Percentiles rank a stretch among this genome's conserved stretches.
These are phyloP conservation scores for Pythium aquatile DNA, from an alignment of 352 stramenopile genomes.

Conservation along the genomic window DNA sequence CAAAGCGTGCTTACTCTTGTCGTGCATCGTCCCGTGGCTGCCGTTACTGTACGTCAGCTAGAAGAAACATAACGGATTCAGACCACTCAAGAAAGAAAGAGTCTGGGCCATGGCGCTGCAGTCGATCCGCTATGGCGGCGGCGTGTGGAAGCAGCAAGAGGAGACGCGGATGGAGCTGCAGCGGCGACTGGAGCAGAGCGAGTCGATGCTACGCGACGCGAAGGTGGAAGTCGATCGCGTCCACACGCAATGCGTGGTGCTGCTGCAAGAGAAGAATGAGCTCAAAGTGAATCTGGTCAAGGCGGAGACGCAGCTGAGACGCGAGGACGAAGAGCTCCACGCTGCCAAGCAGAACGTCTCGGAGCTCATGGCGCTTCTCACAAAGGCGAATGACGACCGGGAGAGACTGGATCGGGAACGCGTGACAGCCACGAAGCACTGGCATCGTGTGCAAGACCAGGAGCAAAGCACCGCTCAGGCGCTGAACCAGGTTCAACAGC, in stretches of 20 bases:
- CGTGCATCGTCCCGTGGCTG: not conserved
- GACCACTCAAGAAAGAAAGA: not conserved
- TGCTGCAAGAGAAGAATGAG: slow-evolving; percentile 12
- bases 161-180: slow-evolving; percentile 21
- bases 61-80: not conserved
- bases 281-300: not conserved
- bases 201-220: not conserved
- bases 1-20: not conserved
- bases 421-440: not conserved
- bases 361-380: slow-evolving; percentile 17
- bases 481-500: not conserved
- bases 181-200: slow-evolving; percentile 15
- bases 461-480: not conserved
- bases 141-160: slow-evolving; percentile 37
- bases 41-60: not conserved
- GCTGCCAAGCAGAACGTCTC: slow-evolving; percentile 14
- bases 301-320: not conserved
- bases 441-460: slow-evolving; percentile 6
- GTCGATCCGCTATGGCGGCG: slow-evolving; percentile 30
- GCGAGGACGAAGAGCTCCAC: slow-evolving; percentile 15
- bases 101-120: slow-evolving; percentile 22
- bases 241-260: slow-evolving; percentile 11
- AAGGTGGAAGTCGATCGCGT: slow-evolving; percentile 9
- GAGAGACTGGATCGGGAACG: slow-evolving; percentile 7
- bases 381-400: slow-evolving; percentile 7